Conservation (phyloP, 2,329 filamentous ascomycete genomes). For the Nemania sp. region DNA sequence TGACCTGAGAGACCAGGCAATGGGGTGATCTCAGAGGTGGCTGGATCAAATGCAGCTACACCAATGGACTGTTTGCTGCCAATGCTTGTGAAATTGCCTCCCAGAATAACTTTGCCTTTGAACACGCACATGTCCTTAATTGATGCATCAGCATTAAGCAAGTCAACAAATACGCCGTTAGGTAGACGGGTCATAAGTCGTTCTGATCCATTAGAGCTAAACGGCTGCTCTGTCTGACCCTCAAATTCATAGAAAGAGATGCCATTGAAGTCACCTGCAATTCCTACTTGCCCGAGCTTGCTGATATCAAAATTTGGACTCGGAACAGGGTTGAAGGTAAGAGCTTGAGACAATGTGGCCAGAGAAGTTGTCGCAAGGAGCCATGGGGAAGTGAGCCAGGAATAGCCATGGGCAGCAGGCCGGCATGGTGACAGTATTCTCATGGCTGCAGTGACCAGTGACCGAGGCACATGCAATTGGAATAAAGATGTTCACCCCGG, state of each 20-base stretch:
- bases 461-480: conserved; percentile 33
- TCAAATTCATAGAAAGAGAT: conserved; percentile 88
- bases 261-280: conserved; percentile 88
- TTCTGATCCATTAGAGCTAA: conserved; percentile 76
- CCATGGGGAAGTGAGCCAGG: conserved; percentile 33
- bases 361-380: conserved; percentile 49
- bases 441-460: conserved; percentile 47
- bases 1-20: conserved; percentile 81
- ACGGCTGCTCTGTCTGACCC: conserved; percentile 72
- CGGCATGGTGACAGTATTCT: conserved; percentile 51
- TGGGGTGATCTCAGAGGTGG: conserved; percentile 70
- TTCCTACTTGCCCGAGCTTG: conserved; percentile 77
- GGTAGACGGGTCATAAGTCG: conserved; percentile 81
- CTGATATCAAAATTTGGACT: conserved; percentile 77
- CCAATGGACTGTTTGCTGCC: conserved; percentile 75
- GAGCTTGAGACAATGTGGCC: conserved; percentile 52
- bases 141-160: conserved; percentile 78
- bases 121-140: conserved; percentile 90
- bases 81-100: conserved; percentile 94
- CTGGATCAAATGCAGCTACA: conserved; percentile 80
- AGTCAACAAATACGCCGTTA: conserved; percentile 77
- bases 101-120: conserved; percentile 73
- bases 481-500: conserved; percentile 31
- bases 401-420: conserved; percentile 45
- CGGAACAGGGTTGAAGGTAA: conserved; percentile 66